Evolutionary conservation across 257 asterid species (phyloP).

Genomic region (Nicotiana benthamiana): DNA sequence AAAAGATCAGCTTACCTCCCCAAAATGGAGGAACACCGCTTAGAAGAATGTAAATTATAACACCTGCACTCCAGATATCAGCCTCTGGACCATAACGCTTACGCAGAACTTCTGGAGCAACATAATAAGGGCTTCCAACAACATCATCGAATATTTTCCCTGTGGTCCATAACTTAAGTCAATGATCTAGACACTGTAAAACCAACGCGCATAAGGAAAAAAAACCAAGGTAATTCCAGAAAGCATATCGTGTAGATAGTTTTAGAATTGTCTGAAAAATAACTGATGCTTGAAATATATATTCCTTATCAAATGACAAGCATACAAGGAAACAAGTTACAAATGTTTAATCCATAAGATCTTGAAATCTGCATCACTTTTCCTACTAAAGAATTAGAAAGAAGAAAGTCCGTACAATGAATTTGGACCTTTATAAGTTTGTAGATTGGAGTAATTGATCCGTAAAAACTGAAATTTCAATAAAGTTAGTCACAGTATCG

Average conservation of each 20-base stretch:
- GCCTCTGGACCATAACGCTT: conserved; percentile 58
- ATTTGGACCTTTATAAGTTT: no score
- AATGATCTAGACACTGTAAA: background rate
- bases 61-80: conserved; percentile 83
- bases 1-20: conserved; percentile 42
- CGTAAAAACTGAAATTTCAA: background rate
- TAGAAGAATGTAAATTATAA: conserved; percentile 52
- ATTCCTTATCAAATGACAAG: no score
- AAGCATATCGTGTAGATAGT: no score
- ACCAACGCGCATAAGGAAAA: no score
- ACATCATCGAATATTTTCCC: conserved; percentile 51
- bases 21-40: conserved; percentile 76
- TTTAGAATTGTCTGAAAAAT: no score
- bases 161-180: conserved; percentile 10
- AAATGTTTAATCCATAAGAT: background rate
- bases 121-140: conserved; percentile 72
- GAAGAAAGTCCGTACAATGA: no score
- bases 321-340: background rate
- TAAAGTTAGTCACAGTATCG: background rate
- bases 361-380: no score
- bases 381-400: no score
- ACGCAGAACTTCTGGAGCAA: conserved; percentile 66
- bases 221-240: no score
- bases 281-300: no score
- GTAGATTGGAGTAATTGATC: background rate